Base-by-base conservation (phyloP, 2,329 filamentous ascomycete species). In the Aspergillus arachidicola region DNA sequence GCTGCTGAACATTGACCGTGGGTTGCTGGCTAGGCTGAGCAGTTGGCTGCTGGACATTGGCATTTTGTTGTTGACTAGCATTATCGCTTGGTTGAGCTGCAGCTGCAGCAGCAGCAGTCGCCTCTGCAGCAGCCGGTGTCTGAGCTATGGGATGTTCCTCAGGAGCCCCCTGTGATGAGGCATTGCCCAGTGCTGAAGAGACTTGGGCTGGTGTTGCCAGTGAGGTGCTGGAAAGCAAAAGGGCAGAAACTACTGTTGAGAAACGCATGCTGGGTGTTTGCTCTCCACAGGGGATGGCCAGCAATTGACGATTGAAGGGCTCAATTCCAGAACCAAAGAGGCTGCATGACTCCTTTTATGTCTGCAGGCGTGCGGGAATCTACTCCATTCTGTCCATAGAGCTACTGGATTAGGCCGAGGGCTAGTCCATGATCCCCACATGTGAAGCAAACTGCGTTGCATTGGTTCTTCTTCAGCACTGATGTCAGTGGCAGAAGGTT, bases 181-280 rank as follows among this genome's bases (percentile, higher is more conserved):
- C 64, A 61, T 58, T 61, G 16, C 60, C 60, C 56, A 54, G 26
- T 57, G 62, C 61, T 34, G 68, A 64, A 23, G 68, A 69, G 21
- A 57, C 60, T 58, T 66, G 64, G 21, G 65, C 59, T 48, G 68
- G 66, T 28, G 66, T 68, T 60, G 69, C 69, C 60, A 70, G 66
- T 59, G 66, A 62, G 23, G 66, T 64, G 61, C 68, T 64, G 41
- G 68, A 71, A 51, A 71, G 68, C 66, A 71, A 59, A 53, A 71
- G 58, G 36, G 64, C 63, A 11, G 68, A 64, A 57, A 71, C 28
- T 43, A 69, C 43, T 32, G 66, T 59, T 58, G 67, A 69, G 62
- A 71, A 66, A 67, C 68, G 69, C 69, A 71, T 71, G 43, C 54
- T 69, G 60, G 55, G 43, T 61, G 32, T 57, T 58, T 60, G 59